Base-by-base conservation (phyloP, 371 early-diverging fungal genomes). In the Chytridium lagenaria region DNA sequence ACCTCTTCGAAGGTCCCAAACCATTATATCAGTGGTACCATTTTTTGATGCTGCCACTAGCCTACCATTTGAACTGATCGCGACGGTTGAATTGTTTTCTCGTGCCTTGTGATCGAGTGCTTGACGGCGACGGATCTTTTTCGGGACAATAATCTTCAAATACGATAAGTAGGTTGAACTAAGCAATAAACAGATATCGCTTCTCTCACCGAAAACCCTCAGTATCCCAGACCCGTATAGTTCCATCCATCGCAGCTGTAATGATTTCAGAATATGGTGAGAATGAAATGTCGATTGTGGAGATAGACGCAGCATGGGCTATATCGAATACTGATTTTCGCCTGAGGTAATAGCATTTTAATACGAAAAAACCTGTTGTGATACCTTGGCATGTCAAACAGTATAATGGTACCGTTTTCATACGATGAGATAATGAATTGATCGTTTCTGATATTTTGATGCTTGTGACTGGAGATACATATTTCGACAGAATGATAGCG, bases 1-100 rank as follows among this genome's bases (percentile, higher is more conserved):
- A 61, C 61, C 37, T 37, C 36, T 61, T 23, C 37, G 16, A 12
- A 61, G 36, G 34, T 61, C 61, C 61, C 61, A 61, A 22, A 61
- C 12, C 36, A 28, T 28, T 7, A 61, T 26, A 12, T 5, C 26
- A 3, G n/a, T 12, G 15, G 12, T 15, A 5, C 36, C 61, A 28
- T 37, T 15, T 2, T 61, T 31, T 7, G 61, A 61, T 15, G 61
- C 61, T 10, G 61, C 61, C 19, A 34, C 61, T 34, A 28, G 23
- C 12, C 61, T 3, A 2, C 31, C 37, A 37, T 61, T 61, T 34
- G 31, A 3, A 23, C 34, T 33, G 10, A 61, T 37, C 31, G 37
- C 61, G 19, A 34, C 37, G 61, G n/a, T 34, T 61, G 7, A 61
- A 28, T 3, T 28, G 55, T 52, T 7, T 52, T 52, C n/a, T 10